phyloP scores from a whole-genome alignment of 352 stramenopile genomes.

The Achlya hypogyna region DNA sequence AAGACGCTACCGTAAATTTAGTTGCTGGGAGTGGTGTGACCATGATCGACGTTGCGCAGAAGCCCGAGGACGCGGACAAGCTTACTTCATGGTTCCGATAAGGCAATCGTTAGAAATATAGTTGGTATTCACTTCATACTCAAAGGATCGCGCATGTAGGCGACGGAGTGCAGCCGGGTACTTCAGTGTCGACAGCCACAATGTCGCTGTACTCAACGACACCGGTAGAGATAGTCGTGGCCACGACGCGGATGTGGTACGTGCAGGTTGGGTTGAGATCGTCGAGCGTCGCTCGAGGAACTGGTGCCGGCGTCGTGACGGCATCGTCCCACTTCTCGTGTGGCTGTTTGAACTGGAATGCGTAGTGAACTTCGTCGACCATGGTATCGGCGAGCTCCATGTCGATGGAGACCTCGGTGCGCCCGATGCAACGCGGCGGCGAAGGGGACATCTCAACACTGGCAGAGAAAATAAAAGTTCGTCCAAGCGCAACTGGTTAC shows the following conservation, averaged over 20 bases:
- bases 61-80: neutral
- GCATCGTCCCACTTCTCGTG: constrained; percentile 10
- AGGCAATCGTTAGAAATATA: neutral
- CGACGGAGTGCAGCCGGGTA: constrained; percentile 68
- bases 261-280: constrained; percentile 82
- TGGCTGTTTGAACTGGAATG: constrained; percentile 16
- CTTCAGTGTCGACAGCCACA: constrained; percentile 79
- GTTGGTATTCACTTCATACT: neutral
- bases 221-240: constrained; percentile 28
- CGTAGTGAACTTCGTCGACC: neutral
- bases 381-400: constrained; percentile 6
- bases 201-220: constrained; percentile 51
- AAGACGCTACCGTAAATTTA: neutral
- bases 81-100: constrained; percentile 5
- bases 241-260: constrained; percentile 78
- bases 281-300: constrained; percentile 48
- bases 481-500: neutral
- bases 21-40: neutral
- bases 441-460: neutral
- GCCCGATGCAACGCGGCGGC: constrained; percentile 10
- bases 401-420: constrained; percentile 18
- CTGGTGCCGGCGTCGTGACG: neutral
- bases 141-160: constrained; percentile 34
- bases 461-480: neutral
- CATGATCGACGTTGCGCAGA: neutral